A percentile compares a stretch with the other conserved stretches of the same genome.
phyloP scores from a whole-genome alignment of 805 yeast genomes.

The Candida loeiensis region DNA sequence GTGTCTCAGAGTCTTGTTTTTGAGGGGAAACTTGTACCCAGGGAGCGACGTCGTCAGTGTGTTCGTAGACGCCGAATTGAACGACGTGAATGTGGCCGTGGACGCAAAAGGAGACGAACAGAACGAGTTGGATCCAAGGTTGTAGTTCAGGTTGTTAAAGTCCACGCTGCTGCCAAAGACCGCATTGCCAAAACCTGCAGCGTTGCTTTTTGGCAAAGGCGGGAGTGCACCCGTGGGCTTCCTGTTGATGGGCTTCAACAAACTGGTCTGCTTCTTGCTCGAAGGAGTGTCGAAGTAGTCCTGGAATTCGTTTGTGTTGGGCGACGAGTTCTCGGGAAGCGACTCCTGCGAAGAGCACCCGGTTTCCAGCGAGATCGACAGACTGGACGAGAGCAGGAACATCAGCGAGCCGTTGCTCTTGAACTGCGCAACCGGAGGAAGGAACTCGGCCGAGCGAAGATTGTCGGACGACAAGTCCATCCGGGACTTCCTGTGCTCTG shows the following conservation, averaged over 20 bases:
- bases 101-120: neutral
- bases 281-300: constrained; percentile 23
- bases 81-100: neutral
- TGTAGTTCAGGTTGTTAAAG: neutral
- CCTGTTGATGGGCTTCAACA: constrained; percentile 10
- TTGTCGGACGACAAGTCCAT: neutral
- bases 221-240: constrained; percentile 11
- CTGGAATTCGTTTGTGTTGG: constrained; percentile 18
- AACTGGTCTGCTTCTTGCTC: constrained; percentile 8
- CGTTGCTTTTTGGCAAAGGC: neutral
- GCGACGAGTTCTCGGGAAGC: constrained; percentile 23
- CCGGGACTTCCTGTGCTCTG: neutral
- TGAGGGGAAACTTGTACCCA: constrained; percentile 14
- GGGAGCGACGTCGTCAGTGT: constrained; percentile 1
- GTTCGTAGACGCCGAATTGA: neutral
- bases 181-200: neutral
- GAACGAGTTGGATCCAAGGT: no score
- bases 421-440: constrained; percentile 5
- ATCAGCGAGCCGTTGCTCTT: constrained; percentile 2
- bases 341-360: constrained; percentile 31
- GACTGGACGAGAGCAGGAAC: constrained; percentile 26
- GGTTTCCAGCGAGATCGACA: constrained; percentile 26
- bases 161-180: neutral
- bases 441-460: constrained; percentile 5
- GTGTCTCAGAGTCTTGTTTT: constrained; percentile 12